Percentiles rank a stretch among this genome's conserved stretches.
Conservation (phyloP, 176 grass and related monocot genomes). For the Musa beccarii region DNA sequence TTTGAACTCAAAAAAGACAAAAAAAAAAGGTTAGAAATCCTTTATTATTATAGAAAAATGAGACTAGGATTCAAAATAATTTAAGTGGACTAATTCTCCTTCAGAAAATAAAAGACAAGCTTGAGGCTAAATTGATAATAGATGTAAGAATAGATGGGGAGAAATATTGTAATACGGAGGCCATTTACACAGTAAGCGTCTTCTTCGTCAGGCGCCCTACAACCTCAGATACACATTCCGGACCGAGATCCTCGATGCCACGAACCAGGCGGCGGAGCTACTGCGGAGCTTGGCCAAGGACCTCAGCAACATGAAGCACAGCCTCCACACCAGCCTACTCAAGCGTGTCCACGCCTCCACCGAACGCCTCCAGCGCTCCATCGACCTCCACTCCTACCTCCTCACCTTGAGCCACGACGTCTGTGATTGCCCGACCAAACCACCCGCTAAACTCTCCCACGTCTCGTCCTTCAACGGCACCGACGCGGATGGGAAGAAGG, state of each 20-base stretch:
- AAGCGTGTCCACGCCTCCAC: slow-evolving; percentile 61
- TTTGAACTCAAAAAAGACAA: no score
- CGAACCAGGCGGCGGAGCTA: slow-evolving; percentile 60
- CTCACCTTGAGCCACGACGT: slow-evolving; percentile 34
- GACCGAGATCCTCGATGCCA: slow-evolving; percentile 61
- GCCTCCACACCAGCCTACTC: slow-evolving; percentile 44
- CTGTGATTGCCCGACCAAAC: not conserved
- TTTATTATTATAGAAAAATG: no score
- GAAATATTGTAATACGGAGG: not conserved
- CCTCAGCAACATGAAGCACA: slow-evolving; percentile 68
- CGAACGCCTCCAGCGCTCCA: slow-evolving; percentile 54
- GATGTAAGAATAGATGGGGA: not conserved
- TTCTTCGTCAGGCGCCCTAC: slow-evolving; percentile 53
- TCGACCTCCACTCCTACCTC: slow-evolving; percentile 68
- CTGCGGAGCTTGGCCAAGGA: slow-evolving; percentile 51
- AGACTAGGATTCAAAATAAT: no score
- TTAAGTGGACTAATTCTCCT: no score
- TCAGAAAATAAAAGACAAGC: no score
- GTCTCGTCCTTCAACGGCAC: slow-evolving; percentile 31
- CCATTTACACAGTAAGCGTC: not conserved
- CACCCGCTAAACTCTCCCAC: slow-evolving; percentile 5
- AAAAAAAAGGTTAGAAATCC: no score
- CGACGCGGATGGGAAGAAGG: not conserved
- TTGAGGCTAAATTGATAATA: no score
- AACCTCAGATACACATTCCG: slow-evolving; percentile 67